Percentiles rank a stretch among this genome's conserved stretches.
phyloP scores from a whole-genome alignment of 2,329 filamentous ascomycete species.

The Trichoderma pleuroti region DNA sequence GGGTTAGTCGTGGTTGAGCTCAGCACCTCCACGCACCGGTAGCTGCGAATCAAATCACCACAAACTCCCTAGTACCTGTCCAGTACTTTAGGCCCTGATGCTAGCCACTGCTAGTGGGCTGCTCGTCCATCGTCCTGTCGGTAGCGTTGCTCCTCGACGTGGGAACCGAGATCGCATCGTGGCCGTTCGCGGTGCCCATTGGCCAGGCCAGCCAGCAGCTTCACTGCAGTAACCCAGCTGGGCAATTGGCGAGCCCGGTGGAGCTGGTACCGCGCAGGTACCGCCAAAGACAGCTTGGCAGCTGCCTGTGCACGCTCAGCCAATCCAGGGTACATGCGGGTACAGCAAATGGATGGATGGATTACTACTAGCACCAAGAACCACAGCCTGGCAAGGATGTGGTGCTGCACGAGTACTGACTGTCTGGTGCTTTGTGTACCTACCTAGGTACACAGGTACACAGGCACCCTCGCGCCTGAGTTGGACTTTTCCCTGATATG shows the following conservation, averaged over 20 bases:
- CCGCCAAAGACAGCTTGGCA: not conserved
- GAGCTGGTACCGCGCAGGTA: not conserved
- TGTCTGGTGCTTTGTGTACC: no score
- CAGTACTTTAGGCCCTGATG: not conserved
- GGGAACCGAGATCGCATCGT: constrained; percentile 15
- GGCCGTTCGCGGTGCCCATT: not conserved
- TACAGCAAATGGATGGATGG: not conserved
- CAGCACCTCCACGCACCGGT: not conserved
- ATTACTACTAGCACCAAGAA: no score
- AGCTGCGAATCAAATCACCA: not conserved
- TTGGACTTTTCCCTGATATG: no score
- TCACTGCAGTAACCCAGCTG: not conserved
- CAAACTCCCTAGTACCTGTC: not conserved
- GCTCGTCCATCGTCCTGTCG: constrained; percentile 10
- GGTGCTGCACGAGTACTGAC: no score
- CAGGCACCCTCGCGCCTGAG: no score
- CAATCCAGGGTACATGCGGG: not conserved
- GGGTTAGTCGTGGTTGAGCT: not conserved
- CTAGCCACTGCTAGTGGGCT: not conserved
- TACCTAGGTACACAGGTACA: no score
- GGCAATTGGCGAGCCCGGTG: not conserved
- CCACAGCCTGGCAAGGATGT: no score
- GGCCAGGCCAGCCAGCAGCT: not conserved
- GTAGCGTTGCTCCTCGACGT: not conserved
- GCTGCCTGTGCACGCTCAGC: not conserved